Base-by-base conservation (phyloP, 139 green algal genomes). In the Chlorella sorokiniana region DNA sequence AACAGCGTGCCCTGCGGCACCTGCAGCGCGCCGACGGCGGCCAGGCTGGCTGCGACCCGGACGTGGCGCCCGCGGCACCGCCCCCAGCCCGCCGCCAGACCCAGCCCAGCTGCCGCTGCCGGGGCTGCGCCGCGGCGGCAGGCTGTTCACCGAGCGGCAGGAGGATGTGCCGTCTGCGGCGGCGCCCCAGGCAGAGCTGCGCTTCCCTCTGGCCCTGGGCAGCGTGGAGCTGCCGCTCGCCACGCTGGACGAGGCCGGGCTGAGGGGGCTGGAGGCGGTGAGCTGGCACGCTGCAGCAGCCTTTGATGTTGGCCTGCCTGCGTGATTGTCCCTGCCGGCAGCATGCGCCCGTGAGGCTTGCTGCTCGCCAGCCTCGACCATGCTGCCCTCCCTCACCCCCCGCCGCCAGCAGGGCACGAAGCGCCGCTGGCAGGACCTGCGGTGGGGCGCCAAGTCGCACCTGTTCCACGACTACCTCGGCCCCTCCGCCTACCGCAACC, bases 51-150 rank as follows among this genome's bases (percentile, higher is more conserved):
- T 40, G 69, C 69, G n/a, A n/a, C n/a, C n/a, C n/a, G n/a, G n/a
- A n/a, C n/a, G n/a, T n/a, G n/a, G n/a, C n/a, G n/a, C n/a, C n/a
- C n/a, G n/a, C n/a, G n/a, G 37, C 73, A 7, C 3, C 51, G 0
- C 18, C 40, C 7, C 35, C 77, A 80, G 0, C 85, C 79, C 68
- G 76, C 29, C 85, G 71, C 6, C 78, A 37, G 68, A 81, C 77
- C 48, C 86, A 54, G 35, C 65, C 31, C 27, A 25, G 29, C 75
- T 81, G 59, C 75, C 75, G 29, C 52, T 76, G 38, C 61, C 75
- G 2, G 59, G 59, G 29, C 42, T 81, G 38, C 75, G 75, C 3
- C 22, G 44, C 1, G 59, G 23, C 7, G 59, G 75, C 40, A 29
- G 38, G 56, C 75, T 81, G 41, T 71, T 62, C 31, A 61, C 40